Percentiles rank a stretch among this genome's conserved stretches.
phyloP scores from a whole-genome alignment of 352 stramenopile species.

The Globisporangium acanthophoron region DNA sequence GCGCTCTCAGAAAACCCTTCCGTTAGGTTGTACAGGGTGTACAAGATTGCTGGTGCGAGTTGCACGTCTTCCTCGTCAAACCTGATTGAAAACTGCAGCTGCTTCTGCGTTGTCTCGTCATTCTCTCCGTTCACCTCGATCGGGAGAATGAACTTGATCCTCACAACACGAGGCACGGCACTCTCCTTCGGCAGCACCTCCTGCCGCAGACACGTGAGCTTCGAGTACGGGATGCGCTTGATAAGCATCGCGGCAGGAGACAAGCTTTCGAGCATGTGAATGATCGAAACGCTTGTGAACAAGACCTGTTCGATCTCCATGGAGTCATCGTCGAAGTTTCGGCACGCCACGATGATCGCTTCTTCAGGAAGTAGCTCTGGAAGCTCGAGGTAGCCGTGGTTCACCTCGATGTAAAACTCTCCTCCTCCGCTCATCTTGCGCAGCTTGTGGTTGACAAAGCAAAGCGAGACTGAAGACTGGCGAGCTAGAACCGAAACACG shows the following conservation, averaged over 20 bases:
- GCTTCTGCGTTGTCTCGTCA: too few species aligned
- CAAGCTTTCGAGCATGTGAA: not conserved
- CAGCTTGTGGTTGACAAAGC: not conserved
- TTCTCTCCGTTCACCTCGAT: too few species aligned
- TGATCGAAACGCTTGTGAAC: not conserved
- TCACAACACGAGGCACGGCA: too few species aligned
- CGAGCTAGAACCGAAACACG: too few species aligned
- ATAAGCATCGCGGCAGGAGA: too few species aligned
- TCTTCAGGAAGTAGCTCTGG: not conserved
- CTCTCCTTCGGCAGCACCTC: too few species aligned
- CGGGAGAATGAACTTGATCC: too few species aligned
- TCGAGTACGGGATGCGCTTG: too few species aligned
- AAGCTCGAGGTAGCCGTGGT: too few species aligned
- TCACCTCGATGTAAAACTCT: not conserved
- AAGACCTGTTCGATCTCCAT: not conserved
- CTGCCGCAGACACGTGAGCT: too few species aligned
- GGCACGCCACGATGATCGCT: not conserved
- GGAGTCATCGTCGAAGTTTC: not conserved
- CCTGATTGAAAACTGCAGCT: not conserved
- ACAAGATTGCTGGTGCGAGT: not conserved
- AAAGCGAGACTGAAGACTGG: not conserved
- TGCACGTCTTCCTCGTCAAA: not conserved
- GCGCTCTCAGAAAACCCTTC: too few species aligned
- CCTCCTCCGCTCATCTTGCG: not conserved
- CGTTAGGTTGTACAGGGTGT: too few species aligned